Base-by-base conservation (phyloP, 208 protist genomes). In the Blechomonas ayalai region DNA sequence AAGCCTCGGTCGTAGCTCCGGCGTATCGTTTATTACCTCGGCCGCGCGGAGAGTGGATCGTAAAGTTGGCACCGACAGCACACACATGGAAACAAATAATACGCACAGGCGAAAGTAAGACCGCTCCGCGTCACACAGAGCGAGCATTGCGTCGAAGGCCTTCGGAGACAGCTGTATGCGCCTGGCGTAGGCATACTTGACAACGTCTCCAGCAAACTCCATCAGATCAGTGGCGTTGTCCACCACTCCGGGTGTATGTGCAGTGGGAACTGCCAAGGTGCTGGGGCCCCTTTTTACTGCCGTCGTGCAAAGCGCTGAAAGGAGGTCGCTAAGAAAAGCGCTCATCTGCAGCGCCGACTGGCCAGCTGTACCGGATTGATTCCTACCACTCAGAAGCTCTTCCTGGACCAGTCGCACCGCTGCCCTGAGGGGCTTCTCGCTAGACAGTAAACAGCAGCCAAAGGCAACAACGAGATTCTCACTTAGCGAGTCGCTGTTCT, bases 281-380 rank as follows among this genome's bases (percentile, higher is more conserved):
- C n/a, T n/a, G n/a, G n/a, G n/a, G n/a, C n/a, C n/a, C n/a, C n/a
- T n/a, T n/a, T n/a, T n/a, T n/a, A n/a, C n/a, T n/a, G n/a, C n/a
- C n/a, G n/a, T n/a, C 4, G 35, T 9, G 46, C 76, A 76, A 4
- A 91, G 60, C 3, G 58, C 45, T 37, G 73, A 43, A 31, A 92
- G 61, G 9, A 93, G 39, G 31, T 93, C 85, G 29, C 73, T 86
- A 27, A 93, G 42, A 58, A 93, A 93, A 2, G 72, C 78, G 18
- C 69, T 58, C 4, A 93, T 55, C 8, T 73, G 60, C 28, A 79
- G 28, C 16, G 56, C 42, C 4, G 47, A 60, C 4, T 32, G 31
- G 13, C 13, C 7, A 0, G 41, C 58, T 13, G 37, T 24, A 3
- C 45, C 20, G 10, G 33, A 52, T 4, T 59, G 52, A 52, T 75